Conservation (phyloP, 495 filamentous ascomycete species). For the Neurospora sp. region DNA sequence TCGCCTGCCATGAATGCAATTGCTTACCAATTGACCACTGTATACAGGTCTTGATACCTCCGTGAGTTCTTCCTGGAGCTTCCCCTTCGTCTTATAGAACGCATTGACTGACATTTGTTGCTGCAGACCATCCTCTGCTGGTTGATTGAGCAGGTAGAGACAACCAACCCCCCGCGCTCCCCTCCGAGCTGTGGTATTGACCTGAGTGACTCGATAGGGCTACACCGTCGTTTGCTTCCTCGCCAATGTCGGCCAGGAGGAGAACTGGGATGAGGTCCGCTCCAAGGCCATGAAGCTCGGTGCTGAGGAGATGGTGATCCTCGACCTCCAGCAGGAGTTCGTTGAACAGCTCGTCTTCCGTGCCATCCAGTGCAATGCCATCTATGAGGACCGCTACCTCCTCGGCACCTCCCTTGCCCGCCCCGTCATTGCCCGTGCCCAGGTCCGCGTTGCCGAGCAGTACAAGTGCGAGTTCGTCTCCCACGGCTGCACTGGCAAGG, state of each 20-base stretch:
- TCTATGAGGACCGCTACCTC: constrained; percentile 76
- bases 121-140: constrained; percentile 37
- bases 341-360: constrained; percentile 81
- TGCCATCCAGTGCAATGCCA: constrained; percentile 80
- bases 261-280: constrained; percentile 42
- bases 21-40: constrained; percentile 2
- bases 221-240: constrained; percentile 32
- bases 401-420: constrained; percentile 74
- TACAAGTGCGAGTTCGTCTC: constrained; percentile 57
- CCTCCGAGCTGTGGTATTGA: constrained; percentile 32
- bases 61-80: constrained; percentile 35
- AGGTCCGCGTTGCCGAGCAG: constrained; percentile 55
- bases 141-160: constrained; percentile 48
- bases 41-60: constrained; percentile 53
- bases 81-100: background rate
- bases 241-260: constrained; percentile 49
- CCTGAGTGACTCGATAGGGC: constrained; percentile 6
- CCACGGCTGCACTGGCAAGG: constrained; percentile 81
- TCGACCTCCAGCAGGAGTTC: constrained; percentile 65
- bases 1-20: background rate
- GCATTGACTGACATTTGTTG: background rate
- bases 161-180: background rate
- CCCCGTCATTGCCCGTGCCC: constrained; percentile 78
- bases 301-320: constrained; percentile 51
- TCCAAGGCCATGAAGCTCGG: constrained; percentile 60